phyloP scores from a whole-genome alignment of 805 yeast genomes.

The Candida vaughaniae region DNA sequence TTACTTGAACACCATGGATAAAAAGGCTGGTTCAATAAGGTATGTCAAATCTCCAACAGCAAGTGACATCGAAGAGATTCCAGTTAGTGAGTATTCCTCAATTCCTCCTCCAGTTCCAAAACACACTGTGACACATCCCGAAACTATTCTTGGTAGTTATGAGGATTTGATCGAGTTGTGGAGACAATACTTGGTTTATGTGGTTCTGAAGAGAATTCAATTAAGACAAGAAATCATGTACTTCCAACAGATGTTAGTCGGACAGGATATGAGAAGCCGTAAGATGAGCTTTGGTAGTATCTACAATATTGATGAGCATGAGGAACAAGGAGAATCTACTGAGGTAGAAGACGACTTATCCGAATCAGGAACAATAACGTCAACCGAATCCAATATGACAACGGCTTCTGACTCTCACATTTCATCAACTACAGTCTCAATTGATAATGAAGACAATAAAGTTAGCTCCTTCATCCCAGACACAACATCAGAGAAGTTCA shows the following conservation, averaged over 20 bases:
- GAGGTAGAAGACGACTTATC: not conserved
- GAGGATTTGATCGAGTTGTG: slow-evolving; percentile 21
- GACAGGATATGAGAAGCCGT: slow-evolving; percentile 10
- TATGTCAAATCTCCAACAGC: slow-evolving; percentile 6
- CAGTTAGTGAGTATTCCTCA: slow-evolving; percentile 13
- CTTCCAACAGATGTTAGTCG: slow-evolving; percentile 26
- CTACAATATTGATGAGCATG: slow-evolving; percentile 8
- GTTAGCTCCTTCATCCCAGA: slow-evolving; percentile 10
- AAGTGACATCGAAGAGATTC: slow-evolving; percentile 14
- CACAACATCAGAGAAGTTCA: slow-evolving; percentile 21
- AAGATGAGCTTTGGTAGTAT: slow-evolving; percentile 7
- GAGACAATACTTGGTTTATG: slow-evolving; percentile 34
- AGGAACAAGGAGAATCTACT: not conserved
- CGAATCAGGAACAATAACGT: slow-evolving; percentile 9
- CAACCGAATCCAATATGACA: not conserved
- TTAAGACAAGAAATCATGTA: slow-evolving; percentile 40
- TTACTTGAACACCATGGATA: slow-evolving; percentile 10
- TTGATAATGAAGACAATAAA: not conserved
- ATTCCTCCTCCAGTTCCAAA: slow-evolving; percentile 30
- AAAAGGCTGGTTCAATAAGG: slow-evolving; percentile 10
- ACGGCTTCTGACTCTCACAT: not conserved
- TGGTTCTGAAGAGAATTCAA: slow-evolving; percentile 36
- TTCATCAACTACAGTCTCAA: not conserved
- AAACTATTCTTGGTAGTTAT: slow-evolving; percentile 11
- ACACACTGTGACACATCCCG: slow-evolving; percentile 12